Conservation (phyloP, 2,329 filamentous ascomycete genomes). For the Raffaelea ambrosiae region DNA sequence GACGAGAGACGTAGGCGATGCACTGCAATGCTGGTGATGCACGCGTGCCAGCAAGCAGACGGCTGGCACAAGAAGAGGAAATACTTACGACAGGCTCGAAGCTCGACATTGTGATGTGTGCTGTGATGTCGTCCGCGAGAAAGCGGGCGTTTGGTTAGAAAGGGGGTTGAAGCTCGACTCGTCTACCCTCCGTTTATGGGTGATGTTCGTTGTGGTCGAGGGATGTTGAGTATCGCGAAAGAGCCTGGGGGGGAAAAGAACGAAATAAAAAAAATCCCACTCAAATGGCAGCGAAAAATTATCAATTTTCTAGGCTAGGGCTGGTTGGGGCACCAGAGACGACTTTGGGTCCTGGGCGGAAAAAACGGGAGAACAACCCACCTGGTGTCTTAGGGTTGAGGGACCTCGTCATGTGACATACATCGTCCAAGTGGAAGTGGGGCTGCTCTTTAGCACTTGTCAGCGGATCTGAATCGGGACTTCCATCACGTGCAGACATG, state of each 20-base stretch:
- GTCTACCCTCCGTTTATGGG: constrained; percentile 8
- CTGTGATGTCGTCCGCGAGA: constrained; percentile 9
- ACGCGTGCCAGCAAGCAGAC: too few species aligned
- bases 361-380: background rate
- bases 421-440: too few species aligned
- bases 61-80: too few species aligned
- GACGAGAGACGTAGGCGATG: too few species aligned
- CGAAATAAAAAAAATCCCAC: constrained; percentile 1
- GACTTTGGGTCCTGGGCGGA: background rate
- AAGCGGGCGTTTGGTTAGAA: constrained; percentile 8
- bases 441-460: too few species aligned
- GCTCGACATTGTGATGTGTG: constrained; percentile 49
- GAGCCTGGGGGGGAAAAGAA: constrained; percentile 1
- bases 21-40: too few species aligned
- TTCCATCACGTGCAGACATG: too few species aligned
- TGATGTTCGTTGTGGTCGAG: constrained; percentile 6
- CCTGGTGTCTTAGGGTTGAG: background rate
- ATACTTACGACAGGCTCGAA: constrained; percentile 64
- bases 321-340: constrained; percentile 3
- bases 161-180: background rate
- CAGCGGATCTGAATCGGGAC: too few species aligned
- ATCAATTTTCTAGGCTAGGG: constrained; percentile 9
- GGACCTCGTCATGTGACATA: constrained; percentile 4
- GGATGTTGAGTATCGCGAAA: constrained; percentile 10
- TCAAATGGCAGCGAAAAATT: constrained; percentile 8